A percentile compares a stretch with the other conserved stretches of the same genome.
phyloP scores from a whole-genome alignment of 768 basidiomycete genomes.

The Termitomyces heimii region DNA sequence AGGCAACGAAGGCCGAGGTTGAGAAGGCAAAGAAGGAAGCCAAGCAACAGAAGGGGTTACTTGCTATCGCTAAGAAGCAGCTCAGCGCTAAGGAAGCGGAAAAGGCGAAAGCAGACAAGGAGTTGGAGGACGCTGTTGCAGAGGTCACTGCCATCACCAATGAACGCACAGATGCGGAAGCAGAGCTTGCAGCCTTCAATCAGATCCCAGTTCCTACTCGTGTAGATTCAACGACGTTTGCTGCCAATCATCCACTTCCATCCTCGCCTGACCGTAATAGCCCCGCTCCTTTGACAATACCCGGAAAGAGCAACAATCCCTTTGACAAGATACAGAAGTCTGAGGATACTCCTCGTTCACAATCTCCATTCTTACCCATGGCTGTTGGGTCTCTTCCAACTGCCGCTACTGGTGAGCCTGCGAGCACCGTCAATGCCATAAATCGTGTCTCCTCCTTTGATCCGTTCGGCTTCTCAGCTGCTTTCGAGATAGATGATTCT shows the following conservation, averaged over 20 bases:
- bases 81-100: conserved; percentile 78
- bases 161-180: conserved; percentile 54
- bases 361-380: conserved; percentile 58
- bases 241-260: conserved; percentile 71
- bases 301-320: conserved; percentile 82
- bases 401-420: conserved; percentile 13
- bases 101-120: conserved; percentile 61
- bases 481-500: conserved; percentile 17
- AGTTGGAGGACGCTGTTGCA: conserved; percentile 58
- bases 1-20: conserved; percentile 61
- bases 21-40: conserved; percentile 93
- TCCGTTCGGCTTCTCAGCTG: conserved; percentile 47
- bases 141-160: conserved; percentile 46
- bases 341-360: conserved; percentile 41
- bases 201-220: conserved; percentile 18
- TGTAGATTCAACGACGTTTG: conserved; percentile 45
- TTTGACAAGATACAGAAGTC: conserved; percentile 69
- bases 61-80: conserved; percentile 95
- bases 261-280: conserved; percentile 57
- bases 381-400: conserved; percentile 26
- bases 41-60: conserved; percentile 91
- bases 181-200: conserved; percentile 34
- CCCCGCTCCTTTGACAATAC: conserved; percentile 34
- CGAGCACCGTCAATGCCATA: conserved; percentile 1
- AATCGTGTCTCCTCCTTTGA: conserved; percentile 27